These are phyloP conservation scores for Pestalotiopsis sp. DNA, from an alignment of 2,329 filamentous ascomycete genomes.

Conservation along the genomic window DNA sequence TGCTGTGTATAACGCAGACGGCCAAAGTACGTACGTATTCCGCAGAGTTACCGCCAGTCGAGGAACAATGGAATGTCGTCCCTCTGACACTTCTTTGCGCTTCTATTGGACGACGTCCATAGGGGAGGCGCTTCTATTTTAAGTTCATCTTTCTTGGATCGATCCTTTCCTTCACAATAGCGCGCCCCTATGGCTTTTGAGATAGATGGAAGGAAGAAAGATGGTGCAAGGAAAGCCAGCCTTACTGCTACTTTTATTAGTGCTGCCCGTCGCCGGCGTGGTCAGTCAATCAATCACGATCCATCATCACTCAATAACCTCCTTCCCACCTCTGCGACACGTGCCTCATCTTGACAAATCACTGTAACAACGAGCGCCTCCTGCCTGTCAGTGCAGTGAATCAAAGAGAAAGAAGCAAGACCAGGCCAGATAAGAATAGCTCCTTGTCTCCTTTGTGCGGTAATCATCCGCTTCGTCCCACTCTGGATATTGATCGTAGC, in stretches of 20 bases:
- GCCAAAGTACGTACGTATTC: too few species aligned
- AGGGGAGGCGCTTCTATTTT: too few species aligned
- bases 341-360: slow-evolving; percentile 1
- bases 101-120: too few species aligned
- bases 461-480: background rate
- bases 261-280: background rate
- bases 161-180: too few species aligned
- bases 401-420: background rate
- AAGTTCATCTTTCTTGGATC: too few species aligned
- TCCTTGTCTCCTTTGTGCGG: background rate
- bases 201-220: too few species aligned
- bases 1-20: too few species aligned
- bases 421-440: background rate
- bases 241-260: background rate
- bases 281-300: background rate
- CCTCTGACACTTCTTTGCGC: too few species aligned
- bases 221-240: background rate
- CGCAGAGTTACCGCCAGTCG: too few species aligned
- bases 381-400: background rate
- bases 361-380: background rate
- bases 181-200: too few species aligned
- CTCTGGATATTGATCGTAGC: background rate
- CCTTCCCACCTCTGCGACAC: background rate
- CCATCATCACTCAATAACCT: background rate
- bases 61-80: too few species aligned